Base-by-base conservation (phyloP, 2,329 filamentous ascomycete genomes). In the Ceratocystis huliohia region DNA sequence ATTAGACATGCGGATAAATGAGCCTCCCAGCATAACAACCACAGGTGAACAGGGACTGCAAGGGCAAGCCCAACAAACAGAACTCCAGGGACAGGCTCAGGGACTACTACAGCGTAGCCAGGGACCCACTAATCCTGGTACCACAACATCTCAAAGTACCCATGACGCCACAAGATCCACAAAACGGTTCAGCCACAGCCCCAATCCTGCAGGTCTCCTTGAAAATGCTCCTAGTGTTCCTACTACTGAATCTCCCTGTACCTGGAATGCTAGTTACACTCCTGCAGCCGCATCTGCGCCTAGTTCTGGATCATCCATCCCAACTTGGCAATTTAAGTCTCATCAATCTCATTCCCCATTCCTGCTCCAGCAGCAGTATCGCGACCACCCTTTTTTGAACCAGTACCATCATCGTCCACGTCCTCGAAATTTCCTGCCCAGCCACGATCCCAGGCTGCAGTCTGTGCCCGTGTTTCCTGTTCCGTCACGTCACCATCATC, bases 241-340 rank as follows among this genome's bases (percentile, higher is more conserved):
- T 20, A 62, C 17, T 25, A 41, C 59, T 62, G 56, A 59, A 20
- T 30, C 28, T 59, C 56, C 56, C 56, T 59, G 56, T 59, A 59
- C 28, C 56, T 59, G 56, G 56, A 59, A 30, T 33, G 15, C 56
- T 59, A 59, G 56, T 59, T n/a, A 30, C 28, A 59, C 56, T 59
- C 56, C 56, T 59, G 56, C 56, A 41, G 37, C 10, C 37, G 37
- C 37, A 41, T 41, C 37, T 30, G 56, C 28, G 8, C 3, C 17
- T 33, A 30, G 28, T 37, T 37, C 56, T 59, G 56, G 56, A n/a
- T n/a, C 28, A 30, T 10, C 28, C 28, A 59, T 59, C 56, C 56
- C 56, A n/a, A 30, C 56, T 17, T 30, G 56, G 25, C 56, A 59
- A 37, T 59, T 33, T 37, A 30, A 37, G 48, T 46, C 17, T 20